Evolutionary conservation across 2,329 filamentous ascomycete genomes (phyloP), one percentile per base, ranked within the genome.

Genomic region (Colletotrichum tabaci): DNA sequence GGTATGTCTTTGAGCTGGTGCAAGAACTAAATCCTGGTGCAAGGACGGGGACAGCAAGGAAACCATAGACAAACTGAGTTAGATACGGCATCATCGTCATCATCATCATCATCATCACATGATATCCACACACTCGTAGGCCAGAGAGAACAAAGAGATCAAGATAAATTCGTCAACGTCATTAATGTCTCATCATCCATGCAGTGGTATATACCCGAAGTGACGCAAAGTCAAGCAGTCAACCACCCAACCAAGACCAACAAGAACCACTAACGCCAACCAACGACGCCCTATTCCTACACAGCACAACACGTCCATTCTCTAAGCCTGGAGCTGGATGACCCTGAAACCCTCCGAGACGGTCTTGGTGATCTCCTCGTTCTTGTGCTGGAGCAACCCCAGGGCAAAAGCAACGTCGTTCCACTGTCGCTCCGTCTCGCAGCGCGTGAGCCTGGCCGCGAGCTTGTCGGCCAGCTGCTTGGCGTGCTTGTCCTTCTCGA

Each of bases 401-500:
- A 99, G 84, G 3, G 95, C 95, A 84, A 95, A 99, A 0, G 96
- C 94, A 53, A 98, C 95, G 83, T 99, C 96, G 79, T 96, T 97
- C 96, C 96, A 99, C 80, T 98, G 95, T 74, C 95, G 88, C 84
- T 99, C 96, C 58, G 89, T 97, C 79, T 98, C 95, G 78, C 95
- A 98, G 57, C 96, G 89, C 1, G 89, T 87, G 55, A 99, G 87
- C 75, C 96, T 89, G 6, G 95, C 95, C 1, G 96, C 95, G 73
- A 99, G 87, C 82, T 99, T 99, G 73, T 96, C 93, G 0, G 96
- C 92, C 38, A 99, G 88, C 80, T 99, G 96, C 77, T 95, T 96
- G 61, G 96, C 95, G 79, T 99, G 96, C 85, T 98, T 98, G 82
- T 99, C 96, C 95, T 98, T 99, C 80, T 99, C 96, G 74, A 99